Conservation (phyloP, 2,329 filamentous ascomycete genomes). For the Colletotrichum caudatum region DNA sequence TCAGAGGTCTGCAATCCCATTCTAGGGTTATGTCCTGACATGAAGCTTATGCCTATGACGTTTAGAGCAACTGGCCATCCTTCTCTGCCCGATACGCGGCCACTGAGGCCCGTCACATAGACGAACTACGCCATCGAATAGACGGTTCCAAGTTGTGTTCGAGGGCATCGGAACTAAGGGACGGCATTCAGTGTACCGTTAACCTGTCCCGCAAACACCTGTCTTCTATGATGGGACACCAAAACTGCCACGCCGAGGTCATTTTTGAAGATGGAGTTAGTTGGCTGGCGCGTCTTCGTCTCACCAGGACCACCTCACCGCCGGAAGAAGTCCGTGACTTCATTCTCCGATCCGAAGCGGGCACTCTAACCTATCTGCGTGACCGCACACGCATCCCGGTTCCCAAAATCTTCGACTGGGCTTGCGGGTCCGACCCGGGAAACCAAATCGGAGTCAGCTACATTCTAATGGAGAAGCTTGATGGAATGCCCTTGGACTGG, state of each 20-base stretch:
- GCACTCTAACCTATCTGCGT: constrained; percentile 46
- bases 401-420: constrained; percentile 44
- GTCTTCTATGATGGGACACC: constrained; percentile 46
- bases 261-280: constrained; percentile 45
- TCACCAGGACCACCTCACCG: constrained; percentile 42
- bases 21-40: not conserved
- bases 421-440: constrained; percentile 46
- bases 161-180: constrained; percentile 42
- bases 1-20: constrained; percentile 40
- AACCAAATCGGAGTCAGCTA: constrained; percentile 54
- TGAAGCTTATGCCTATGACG: not conserved
- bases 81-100: constrained; percentile 37
- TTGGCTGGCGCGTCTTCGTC: constrained; percentile 47
- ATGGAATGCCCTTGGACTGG: constrained; percentile 52
- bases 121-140: constrained; percentile 40
- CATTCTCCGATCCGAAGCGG: constrained; percentile 47
- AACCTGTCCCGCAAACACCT: constrained; percentile 43
- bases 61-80: not conserved
- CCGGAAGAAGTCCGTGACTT: constrained; percentile 44
- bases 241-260: constrained; percentile 48
- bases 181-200: constrained; percentile 42
- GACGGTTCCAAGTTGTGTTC: constrained; percentile 17
- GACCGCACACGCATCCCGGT: not conserved
- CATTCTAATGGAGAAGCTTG: constrained; percentile 57
- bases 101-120: constrained; percentile 41